Conservation (phyloP, 1,284 basidiomycete genomes). For the Ceratobasidium sp. region DNA sequence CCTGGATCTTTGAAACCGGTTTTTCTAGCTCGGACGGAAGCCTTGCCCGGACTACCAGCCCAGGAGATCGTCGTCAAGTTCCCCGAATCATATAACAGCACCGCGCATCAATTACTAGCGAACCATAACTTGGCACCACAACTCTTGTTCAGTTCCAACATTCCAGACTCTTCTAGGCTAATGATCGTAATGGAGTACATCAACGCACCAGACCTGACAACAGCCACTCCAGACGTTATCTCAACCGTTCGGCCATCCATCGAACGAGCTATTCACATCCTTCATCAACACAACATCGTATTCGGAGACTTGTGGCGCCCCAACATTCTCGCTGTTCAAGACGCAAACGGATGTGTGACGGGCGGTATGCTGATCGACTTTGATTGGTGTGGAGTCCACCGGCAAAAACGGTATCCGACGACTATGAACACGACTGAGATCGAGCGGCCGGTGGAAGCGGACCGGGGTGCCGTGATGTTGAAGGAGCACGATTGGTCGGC, state of each 20-base stretch:
- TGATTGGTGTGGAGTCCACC: slow-evolving; percentile 31
- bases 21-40: too few species aligned
- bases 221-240: too few species aligned
- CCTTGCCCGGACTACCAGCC: too few species aligned
- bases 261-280: too few species aligned
- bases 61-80: neutral
- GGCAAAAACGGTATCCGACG: slow-evolving; percentile 7
- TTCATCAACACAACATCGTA: slow-evolving; percentile 16
- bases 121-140: slow-evolving; percentile 48
- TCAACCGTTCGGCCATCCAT: too few species aligned
- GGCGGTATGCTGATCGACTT: slow-evolving; percentile 35
- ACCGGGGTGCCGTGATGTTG: too few species aligned
- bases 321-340: slow-evolving; percentile 22
- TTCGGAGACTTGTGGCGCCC: slow-evolving; percentile 44
- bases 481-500: too few species aligned
- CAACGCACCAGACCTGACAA: neutral
- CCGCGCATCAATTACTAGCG: slow-evolving; percentile 45
- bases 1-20: too few species aligned
- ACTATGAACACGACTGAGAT: neutral
- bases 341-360: neutral
- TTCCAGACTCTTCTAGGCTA: too few species aligned
- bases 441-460: too few species aligned
- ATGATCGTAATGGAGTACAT: slow-evolving; percentile 47
- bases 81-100: too few species aligned
- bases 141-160: slow-evolving; percentile 25